These are phyloP conservation scores for Chlorella variabilis DNA, from an alignment of 163 green algal species.

Conservation along the genomic window DNA sequence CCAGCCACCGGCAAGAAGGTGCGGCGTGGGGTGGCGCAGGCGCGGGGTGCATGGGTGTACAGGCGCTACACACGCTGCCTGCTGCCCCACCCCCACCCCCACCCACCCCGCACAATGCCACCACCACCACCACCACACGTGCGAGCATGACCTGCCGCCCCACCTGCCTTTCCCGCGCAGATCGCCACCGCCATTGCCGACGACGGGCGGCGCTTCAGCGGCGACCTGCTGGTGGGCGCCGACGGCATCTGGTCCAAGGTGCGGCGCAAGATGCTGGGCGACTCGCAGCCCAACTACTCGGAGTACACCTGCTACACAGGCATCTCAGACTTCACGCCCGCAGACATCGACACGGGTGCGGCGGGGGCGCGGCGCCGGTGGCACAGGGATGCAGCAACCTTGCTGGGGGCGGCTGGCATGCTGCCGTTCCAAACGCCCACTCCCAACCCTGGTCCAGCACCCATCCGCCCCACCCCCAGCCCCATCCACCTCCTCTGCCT, in stretches of 20 bases:
- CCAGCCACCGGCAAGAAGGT: slow-evolving; percentile 43
- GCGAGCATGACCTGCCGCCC: too few relatives aligned
- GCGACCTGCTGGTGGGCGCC: slow-evolving; percentile 93
- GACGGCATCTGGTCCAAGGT: slow-evolving; percentile 97
- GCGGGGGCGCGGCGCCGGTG: not conserved
- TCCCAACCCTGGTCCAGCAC: too few relatives aligned
- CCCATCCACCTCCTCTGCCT: too few relatives aligned
- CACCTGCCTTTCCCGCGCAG: too few relatives aligned
- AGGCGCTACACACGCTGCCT: too few relatives aligned
- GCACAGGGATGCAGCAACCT: not conserved
- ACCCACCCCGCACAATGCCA: too few relatives aligned
- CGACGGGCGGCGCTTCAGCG: slow-evolving; percentile 71
- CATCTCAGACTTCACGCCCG: slow-evolving; percentile 89
- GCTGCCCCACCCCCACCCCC: too few relatives aligned
- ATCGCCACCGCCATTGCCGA: slow-evolving; percentile 66
- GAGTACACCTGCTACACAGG: slow-evolving; percentile 97
- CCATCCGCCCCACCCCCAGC: too few relatives aligned
- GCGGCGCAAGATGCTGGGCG: slow-evolving; percentile 72
- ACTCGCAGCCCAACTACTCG: slow-evolving; percentile 76
- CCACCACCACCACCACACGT: too few relatives aligned
- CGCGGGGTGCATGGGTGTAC: too few relatives aligned
- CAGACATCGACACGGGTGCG: slow-evolving; percentile 92
- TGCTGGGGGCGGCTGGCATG: too few relatives aligned
- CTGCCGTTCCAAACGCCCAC: too few relatives aligned
- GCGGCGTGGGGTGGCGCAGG: not conserved